Base-by-base conservation (phyloP, 768 basidiomycete genomes). In the Calvatia gigantea region DNA sequence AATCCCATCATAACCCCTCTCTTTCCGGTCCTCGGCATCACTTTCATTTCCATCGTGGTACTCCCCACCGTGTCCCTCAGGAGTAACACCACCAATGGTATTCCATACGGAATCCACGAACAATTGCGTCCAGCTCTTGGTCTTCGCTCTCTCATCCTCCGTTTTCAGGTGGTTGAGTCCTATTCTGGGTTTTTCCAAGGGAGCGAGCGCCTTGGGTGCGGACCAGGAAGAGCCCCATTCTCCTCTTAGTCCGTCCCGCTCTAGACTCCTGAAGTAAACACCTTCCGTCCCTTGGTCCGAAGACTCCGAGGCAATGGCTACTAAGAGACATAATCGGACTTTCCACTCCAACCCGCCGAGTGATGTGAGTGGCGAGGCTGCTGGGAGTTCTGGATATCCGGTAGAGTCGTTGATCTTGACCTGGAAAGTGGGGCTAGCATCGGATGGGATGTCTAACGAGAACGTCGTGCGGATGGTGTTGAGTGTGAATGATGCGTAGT, bases 291-390 rank as follows among this genome's bases (percentile, higher is more conserved):
- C 79, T 8, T 60, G 61, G 48, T 74, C 64, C 15, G 82, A 73
- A 3, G 69, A 64, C 12, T 79, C 79, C 6, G 72, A 66, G 0
- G 84, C 84, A 21, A 91, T 79, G 25, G 85, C 84, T 2, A 98
- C 92, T n/a, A 96, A 77, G 51, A 98, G 79, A 47, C 88, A 87
- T 51, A 98, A 62, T 41, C 90, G 77, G 14, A 98, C 86, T 64
- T 87, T 89, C 96, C 96, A 98, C 63, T 90, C 84, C 7, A 98
- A 72, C 0, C 95, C 96, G 7, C 96, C 94, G 0, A 73, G 62
- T 21, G 31, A 45, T 0, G 56, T 6, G 61, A 62, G 17, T 57
- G 58, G 53, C 8, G 49, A 37, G 31, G 54, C 17, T 4, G 55
- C 50, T 7, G 11, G 61, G 42, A 25, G 51, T 49, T 25, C 38